Base-by-base conservation (phyloP, 2,329 filamentous ascomycete genomes). In the Purpureocillium lavendulum region DNA sequence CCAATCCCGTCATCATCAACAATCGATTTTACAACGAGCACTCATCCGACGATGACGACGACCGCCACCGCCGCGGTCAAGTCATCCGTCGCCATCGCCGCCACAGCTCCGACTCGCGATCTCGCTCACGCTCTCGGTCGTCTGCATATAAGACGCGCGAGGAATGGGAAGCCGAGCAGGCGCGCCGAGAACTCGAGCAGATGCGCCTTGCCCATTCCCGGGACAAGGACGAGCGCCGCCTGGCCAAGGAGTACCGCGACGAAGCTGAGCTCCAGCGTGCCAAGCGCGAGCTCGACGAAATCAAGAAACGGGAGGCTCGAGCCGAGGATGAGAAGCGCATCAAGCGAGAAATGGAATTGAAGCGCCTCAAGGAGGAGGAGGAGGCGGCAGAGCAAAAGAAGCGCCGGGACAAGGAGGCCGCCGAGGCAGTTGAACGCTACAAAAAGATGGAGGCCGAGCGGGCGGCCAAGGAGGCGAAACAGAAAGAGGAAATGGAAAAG, bases 1-100 rank as follows among this genome's bases (percentile, higher is more conserved):
- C 52, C 14, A 56, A 60, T 13, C 71, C 73, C 1, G 64, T 79
- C 35, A 69, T 79, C 38, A 77, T 79, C 53, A 75, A 77, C 51
- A 78, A 77, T 54, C 64, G 64, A 41, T 70, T 74, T 41, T 69
- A 72, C 48, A 70, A 71, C 43, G 64, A 70, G 16, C 49, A 66
- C 38, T 69, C 67, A 15, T 70, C 64, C 5, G 69, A 71, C 29
- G 62, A 65, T 13, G 62, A 63, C 3, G 33, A 39, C 8, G 38
- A 49, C 35, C 59, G 49, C 40, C 53, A 43, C 15, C 43, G 40
- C 14, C 41, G 39, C 24, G 41, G 36, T 40, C 56, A 58, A 41
- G 38, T 60, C 37, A 44, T 48, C 36, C 48, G 50, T 36, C 47
- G 52, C 15, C 54, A 48, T 17, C 54, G 47, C 32, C 53, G 54